Percentiles rank a stretch among this genome's conserved stretches.
Conservation (phyloP, 768 basidiomycete genomes). For the Dioszegia crocea region DNA sequence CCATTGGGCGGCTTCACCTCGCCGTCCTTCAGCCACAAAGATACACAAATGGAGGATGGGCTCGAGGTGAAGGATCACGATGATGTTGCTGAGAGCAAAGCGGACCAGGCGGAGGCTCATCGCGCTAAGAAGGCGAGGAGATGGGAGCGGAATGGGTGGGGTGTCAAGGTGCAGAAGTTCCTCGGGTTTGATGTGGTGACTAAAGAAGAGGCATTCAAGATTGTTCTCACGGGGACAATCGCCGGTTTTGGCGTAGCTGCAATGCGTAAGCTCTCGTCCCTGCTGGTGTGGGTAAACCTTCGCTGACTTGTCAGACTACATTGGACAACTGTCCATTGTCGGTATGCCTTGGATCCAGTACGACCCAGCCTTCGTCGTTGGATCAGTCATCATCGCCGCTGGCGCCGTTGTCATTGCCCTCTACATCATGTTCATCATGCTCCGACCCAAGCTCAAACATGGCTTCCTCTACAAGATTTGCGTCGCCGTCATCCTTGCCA, state of each 20-base stretch:
- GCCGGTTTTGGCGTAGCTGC: slow-evolving; percentile 49
- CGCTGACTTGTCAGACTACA: slow-evolving; percentile 37
- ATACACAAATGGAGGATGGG: neutral
- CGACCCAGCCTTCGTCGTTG: slow-evolving; percentile 37
- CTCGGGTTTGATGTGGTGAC: slow-evolving; percentile 48
- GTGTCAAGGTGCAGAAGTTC: slow-evolving; percentile 16
- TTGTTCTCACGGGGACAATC: slow-evolving; percentile 44
- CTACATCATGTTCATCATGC: slow-evolving; percentile 52
- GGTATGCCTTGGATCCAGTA: slow-evolving; percentile 48
- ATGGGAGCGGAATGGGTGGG: neutral
- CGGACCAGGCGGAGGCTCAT: neutral
- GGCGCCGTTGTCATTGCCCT: slow-evolving; percentile 46
- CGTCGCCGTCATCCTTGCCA: slow-evolving; percentile 45
- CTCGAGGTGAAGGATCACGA: neutral
- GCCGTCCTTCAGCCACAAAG: neutral
- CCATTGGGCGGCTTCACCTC: neutral
- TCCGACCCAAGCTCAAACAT: slow-evolving; percentile 50
- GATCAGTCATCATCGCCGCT: slow-evolving; percentile 49
- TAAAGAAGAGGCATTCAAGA: slow-evolving; percentile 40
- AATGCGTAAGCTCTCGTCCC: slow-evolving; percentile 43
- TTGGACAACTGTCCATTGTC: slow-evolving; percentile 49
- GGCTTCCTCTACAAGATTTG: slow-evolving; percentile 42
- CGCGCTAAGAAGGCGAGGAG: neutral
- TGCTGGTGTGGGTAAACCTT: neutral
- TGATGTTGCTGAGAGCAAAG: neutral